Percentiles rank a stretch among this genome's conserved stretches.
These are phyloP conservation scores for Hyphodiscus sp. DNA, from an alignment of 2,329 filamentous ascomycete species.

Conservation along the genomic window DNA sequence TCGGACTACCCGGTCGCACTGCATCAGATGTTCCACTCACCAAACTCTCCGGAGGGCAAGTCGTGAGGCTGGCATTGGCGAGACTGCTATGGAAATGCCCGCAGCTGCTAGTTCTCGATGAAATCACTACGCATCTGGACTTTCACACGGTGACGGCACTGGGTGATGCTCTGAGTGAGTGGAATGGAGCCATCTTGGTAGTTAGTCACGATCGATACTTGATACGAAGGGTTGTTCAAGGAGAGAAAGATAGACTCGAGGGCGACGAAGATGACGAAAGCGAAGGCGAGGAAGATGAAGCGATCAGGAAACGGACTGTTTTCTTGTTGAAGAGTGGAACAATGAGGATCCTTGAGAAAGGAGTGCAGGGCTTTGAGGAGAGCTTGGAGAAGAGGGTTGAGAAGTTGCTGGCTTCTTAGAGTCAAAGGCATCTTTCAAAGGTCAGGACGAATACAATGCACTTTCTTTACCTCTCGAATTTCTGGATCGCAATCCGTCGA, in stretches of 20 bases:
- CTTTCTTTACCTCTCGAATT: no score
- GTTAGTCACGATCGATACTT: slow-evolving; percentile 82
- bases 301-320: slow-evolving; percentile 45
- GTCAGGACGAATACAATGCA: no score
- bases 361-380: slow-evolving; percentile 60
- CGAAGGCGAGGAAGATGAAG: slow-evolving; percentile 40
- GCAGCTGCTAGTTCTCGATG: slow-evolving; percentile 90
- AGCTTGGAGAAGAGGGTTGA: slow-evolving; percentile 53
- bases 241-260: slow-evolving; percentile 38
- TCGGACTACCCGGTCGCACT: slow-evolving; percentile 64
- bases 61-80: slow-evolving; percentile 79
- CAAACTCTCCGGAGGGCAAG: slow-evolving; percentile 75
- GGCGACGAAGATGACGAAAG: slow-evolving; percentile 40
- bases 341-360: slow-evolving; percentile 48
- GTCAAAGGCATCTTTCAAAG: no score
- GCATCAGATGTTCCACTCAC: slow-evolving; percentile 67
- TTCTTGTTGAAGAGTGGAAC: slow-evolving; percentile 54
- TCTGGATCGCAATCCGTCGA: no score
- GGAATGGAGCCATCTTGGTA: slow-evolving; percentile 68
- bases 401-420: slow-evolving; percentile 32
- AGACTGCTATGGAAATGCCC: slow-evolving; percentile 98
- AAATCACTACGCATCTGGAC: slow-evolving; percentile 89
- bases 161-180: slow-evolving; percentile 57
- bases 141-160: slow-evolving; percentile 73
- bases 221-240: slow-evolving; percentile 66